These are phyloP conservation scores for Phaffia rhodozyma DNA, from an alignment of 1,284 basidiomycete species.

Conservation along the genomic window DNA sequence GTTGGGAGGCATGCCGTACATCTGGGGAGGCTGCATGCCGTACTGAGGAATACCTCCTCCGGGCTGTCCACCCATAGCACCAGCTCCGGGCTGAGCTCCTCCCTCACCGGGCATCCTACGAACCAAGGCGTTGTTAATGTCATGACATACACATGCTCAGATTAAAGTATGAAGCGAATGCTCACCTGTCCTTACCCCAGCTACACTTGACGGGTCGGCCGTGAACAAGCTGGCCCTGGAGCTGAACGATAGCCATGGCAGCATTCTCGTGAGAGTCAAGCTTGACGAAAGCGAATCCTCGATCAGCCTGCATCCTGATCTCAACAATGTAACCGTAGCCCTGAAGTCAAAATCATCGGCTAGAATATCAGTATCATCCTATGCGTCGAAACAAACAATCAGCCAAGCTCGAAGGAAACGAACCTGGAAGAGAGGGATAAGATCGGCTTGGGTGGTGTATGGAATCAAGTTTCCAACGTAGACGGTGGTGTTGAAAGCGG, in stretches of 20 bases:
- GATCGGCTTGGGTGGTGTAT: constrained; percentile 85
- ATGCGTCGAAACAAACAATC: background rate
- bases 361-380: background rate
- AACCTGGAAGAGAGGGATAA: constrained; percentile 73
- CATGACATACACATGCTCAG: background rate
- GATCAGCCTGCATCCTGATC: constrained; percentile 95
- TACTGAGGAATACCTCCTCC: constrained; percentile 43
- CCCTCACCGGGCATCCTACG: constrained; percentile 39
- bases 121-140: background rate
- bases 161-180: constrained; percentile 29
- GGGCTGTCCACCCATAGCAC: constrained; percentile 32
- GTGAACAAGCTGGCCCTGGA: constrained; percentile 90
- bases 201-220: constrained; percentile 92
- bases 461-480: constrained; percentile 98
- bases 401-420: background rate
- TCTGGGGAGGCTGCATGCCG: constrained; percentile 45
- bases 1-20: constrained; percentile 73
- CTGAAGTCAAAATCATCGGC: constrained; percentile 34
- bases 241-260: constrained; percentile 87
- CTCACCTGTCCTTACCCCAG: constrained; percentile 85
- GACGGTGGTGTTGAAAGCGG: constrained; percentile 84
- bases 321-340: constrained; percentile 95
- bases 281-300: constrained; percentile 97
- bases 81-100: constrained; percentile 40
- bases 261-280: constrained; percentile 95